A percentile compares a stretch with the other conserved stretches of the same genome.
Evolutionary conservation across 163 green algal genomes (phyloP).

Genomic region (Scenedesmus sp.): DNA sequence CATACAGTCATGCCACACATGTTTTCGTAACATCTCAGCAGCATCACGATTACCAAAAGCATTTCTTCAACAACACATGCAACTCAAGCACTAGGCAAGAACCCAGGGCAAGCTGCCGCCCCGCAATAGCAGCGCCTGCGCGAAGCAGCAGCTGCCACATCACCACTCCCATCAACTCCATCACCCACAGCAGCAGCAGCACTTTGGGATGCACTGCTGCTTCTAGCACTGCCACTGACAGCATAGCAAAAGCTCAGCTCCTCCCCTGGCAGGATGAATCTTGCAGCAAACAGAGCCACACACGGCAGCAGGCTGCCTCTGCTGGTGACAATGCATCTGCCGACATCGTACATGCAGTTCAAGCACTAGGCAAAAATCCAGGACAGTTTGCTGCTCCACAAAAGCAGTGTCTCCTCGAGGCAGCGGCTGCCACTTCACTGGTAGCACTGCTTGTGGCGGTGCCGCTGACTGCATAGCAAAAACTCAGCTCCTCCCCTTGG

Average conservation of each 20-base stretch:
- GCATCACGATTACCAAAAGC: no score
- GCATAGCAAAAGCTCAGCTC: constrained; percentile 82
- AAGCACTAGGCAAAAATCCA: constrained; percentile 25
- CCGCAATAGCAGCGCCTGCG: constrained; percentile 23
- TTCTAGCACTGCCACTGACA: not conserved
- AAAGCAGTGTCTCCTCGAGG: not conserved
- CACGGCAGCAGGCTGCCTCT: constrained; percentile 68
- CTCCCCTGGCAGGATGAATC: constrained; percentile 58
- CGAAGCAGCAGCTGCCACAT: not conserved
- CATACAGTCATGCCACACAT: no score
- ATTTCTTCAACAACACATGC: not conserved
- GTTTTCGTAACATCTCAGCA: no score
- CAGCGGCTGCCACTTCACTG: not conserved
- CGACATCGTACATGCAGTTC: not conserved
- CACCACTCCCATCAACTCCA: not conserved
- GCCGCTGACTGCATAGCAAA: constrained; percentile 65
- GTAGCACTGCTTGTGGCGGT: no score
- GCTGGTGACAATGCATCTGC: constrained; percentile 50
- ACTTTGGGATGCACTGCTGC: no score
- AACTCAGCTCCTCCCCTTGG: constrained; percentile 74
- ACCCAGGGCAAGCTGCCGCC: constrained; percentile 14
- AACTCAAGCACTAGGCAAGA: constrained; percentile 18
- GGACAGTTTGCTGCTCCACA: constrained; percentile 28
- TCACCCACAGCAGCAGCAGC: not conserved
- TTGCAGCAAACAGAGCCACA: constrained; percentile 71